Evolutionary conservation across 805 yeast genomes (phyloP).

Genomic region (Tetrapisispora phaffii): DNA sequence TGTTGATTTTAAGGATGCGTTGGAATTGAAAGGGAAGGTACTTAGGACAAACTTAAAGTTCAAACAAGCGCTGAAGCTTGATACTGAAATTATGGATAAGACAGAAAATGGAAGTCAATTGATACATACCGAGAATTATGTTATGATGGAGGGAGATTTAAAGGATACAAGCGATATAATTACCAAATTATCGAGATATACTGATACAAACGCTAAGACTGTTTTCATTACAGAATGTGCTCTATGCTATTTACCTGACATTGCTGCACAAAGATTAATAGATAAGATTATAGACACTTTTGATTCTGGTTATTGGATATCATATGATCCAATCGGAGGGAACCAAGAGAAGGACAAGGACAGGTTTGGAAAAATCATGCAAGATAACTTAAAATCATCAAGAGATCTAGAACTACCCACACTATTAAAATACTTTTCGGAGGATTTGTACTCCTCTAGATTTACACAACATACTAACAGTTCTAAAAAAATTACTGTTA

Average conservation of each 20-base stretch:
- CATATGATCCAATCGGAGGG: constrained; percentile 55
- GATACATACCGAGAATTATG: constrained; percentile 15
- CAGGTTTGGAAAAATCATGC: constrained; percentile 46
- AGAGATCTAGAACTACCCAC: constrained; percentile 39
- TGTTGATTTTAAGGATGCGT: constrained; percentile 41
- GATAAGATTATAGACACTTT: constrained; percentile 24
- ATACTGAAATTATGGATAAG: no score
- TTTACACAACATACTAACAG: constrained; percentile 5
- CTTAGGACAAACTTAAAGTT: constrained; percentile 7
- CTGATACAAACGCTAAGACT: constrained; percentile 33
- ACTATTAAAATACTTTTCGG: constrained; percentile 31
- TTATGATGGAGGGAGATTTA: constrained; percentile 29
- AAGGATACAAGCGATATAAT: constrained; percentile 23
- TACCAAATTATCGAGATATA: constrained; percentile 12
- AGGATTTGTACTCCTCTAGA: constrained; percentile 22
- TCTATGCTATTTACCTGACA: constrained; percentile 41
- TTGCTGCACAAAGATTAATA: constrained; percentile 34
- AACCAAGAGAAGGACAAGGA: constrained; percentile 26
- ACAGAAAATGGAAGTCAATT: constrained; percentile 17
- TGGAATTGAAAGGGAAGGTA: constrained; percentile 32
- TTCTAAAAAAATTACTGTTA: background rate
- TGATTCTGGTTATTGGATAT: constrained; percentile 23
- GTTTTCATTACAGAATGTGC: constrained; percentile 49
- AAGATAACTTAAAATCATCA: constrained; percentile 38
- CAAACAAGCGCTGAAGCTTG: constrained; percentile 2